Conservation (phyloP, 1,284 basidiomycete species). For the Boletus mariae region DNA sequence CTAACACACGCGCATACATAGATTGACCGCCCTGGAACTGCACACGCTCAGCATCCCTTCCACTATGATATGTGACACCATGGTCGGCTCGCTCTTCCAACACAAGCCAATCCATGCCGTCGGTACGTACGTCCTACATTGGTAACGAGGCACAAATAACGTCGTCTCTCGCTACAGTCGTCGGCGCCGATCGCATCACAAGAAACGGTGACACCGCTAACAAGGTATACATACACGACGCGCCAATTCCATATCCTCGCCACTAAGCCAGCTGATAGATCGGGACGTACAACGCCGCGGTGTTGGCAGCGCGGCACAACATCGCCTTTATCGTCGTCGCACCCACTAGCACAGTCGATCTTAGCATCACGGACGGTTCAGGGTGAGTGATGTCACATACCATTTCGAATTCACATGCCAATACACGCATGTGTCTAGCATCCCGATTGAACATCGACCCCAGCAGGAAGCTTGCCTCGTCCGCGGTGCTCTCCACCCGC, state of each 20-base stretch:
- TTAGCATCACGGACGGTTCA: conserved; percentile 69
- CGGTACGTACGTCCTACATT: conserved; percentile 43
- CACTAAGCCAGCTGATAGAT: conserved; percentile 48
- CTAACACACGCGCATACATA: conserved; percentile 22
- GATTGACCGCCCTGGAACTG: conserved; percentile 84
- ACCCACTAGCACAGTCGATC: conserved; percentile 85
- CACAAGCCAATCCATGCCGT: conserved; percentile 85
- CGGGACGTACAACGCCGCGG: conserved; percentile 88
- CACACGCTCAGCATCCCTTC: conserved; percentile 78
- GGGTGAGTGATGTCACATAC: conserved; percentile 43
- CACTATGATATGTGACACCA: conserved; percentile 93
- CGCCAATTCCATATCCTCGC: background rate
- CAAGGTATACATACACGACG: conserved; percentile 53
- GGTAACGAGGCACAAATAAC: background rate
- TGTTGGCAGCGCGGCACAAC: conserved; percentile 78
- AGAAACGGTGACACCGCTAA: conserved; percentile 92
- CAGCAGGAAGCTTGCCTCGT: conserved; percentile 83
- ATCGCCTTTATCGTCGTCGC: conserved; percentile 91
- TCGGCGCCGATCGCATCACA: conserved; percentile 85
- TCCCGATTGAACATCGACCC: conserved; percentile 89
- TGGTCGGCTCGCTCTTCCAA: conserved; percentile 91
- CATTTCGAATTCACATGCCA: background rate
- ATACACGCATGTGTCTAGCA: conserved; percentile 44
- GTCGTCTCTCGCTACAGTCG: conserved; percentile 41
- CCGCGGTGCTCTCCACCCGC: conserved; percentile 68